Evolutionary conservation across 2,329 filamentous ascomycete genomes (phyloP).

Genomic region (Fusarium sp.): DNA sequence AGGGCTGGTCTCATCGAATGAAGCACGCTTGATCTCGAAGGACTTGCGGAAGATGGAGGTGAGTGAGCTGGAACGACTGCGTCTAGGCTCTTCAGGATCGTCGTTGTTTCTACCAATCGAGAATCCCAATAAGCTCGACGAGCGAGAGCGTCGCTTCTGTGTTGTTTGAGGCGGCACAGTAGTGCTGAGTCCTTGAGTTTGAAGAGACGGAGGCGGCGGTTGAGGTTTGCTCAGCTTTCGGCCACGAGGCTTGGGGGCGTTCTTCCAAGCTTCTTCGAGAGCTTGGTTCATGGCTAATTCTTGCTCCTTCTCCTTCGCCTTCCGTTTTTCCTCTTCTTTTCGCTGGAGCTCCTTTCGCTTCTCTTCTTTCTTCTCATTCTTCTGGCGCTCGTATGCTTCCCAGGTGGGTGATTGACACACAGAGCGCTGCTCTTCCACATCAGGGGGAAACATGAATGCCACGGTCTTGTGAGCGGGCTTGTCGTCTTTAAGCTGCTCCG

Average conservation of each 20-base stretch:
- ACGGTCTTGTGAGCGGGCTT: constrained; percentile 43
- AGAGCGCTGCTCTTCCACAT: constrained; percentile 43
- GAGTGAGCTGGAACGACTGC: constrained; percentile 49
- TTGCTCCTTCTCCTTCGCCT: constrained; percentile 28
- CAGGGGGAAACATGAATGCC: constrained; percentile 44
- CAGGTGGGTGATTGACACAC: constrained; percentile 70
- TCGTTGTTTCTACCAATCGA: constrained; percentile 33
- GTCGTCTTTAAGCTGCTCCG: constrained; percentile 24
- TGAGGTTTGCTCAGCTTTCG: constrained; percentile 46
- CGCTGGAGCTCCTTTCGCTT: constrained; percentile 53
- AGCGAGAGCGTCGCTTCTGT: constrained; percentile 38
- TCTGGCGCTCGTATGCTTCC: constrained; percentile 64
- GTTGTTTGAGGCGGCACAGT: constrained; percentile 23
- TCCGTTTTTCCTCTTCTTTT: constrained; percentile 42
- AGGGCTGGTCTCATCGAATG: constrained; percentile 44
- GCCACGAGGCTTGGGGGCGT: constrained; percentile 35
- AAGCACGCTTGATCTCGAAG: constrained; percentile 47
- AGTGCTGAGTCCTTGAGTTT: constrained; percentile 25
- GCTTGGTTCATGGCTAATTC: constrained; percentile 30
- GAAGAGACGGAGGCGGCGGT: constrained; percentile 32
- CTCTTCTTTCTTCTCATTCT: constrained; percentile 60
- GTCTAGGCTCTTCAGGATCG: constrained; percentile 34
- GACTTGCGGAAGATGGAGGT: constrained; percentile 47
- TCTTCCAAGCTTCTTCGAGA: constrained; percentile 36
- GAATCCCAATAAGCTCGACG: constrained; percentile 41